Base-by-base conservation (phyloP, 192 early-diverging fungal genomes). In the Dissophora globulifera region DNA sequence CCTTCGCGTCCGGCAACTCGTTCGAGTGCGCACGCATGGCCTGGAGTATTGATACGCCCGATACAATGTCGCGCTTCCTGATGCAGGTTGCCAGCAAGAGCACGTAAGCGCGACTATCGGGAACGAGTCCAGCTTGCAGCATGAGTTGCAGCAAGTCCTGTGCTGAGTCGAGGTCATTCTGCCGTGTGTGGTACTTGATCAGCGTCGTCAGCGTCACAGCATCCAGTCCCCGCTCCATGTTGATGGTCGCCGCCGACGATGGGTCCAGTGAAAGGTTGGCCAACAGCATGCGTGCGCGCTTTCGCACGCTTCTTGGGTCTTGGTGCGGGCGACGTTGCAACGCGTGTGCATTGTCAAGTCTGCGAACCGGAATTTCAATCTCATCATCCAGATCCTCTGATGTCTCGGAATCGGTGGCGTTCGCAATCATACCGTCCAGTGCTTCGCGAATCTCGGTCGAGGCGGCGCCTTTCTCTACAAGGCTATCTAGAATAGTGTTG, bases 131-230 rank as follows among this genome's bases (percentile, higher is more conserved):
- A 20, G 58, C 51, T 32, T 67, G 58, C 1, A 67, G 43, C 72
- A 76, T 76, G 33, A 58, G 35, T 42, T 62, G 40, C 5, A 76
- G 20, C 2, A 76, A 16, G 38, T 76, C 58, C 20, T 62, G 57
- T 22, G 72, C 58, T 4, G 64, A 42, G 1, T 38, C 38, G 3
- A 67, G 57, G 29, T 76, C 63, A 23, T 62, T 56, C 31, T 60
- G 56, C 17, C 64, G 57, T 20, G 58, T 56, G 35, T 76, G 64
- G 47, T 62, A 57, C 52, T 76, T 76, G 64, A 76, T 66, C 29
- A 76, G 15, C 4, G 72, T 76, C 27, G 72, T 67, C 2, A 67
- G 25, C 0, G 72, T 67, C 5, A 76, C 64, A 7, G 38, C 40
- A 25, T 76, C 64, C 42, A 76, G 29, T 13, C 61, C 56, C 12